These are phyloP conservation scores for Papilionanthe hybrid DNA, from an alignment of 116 monocot species.

Conservation along the genomic window DNA sequence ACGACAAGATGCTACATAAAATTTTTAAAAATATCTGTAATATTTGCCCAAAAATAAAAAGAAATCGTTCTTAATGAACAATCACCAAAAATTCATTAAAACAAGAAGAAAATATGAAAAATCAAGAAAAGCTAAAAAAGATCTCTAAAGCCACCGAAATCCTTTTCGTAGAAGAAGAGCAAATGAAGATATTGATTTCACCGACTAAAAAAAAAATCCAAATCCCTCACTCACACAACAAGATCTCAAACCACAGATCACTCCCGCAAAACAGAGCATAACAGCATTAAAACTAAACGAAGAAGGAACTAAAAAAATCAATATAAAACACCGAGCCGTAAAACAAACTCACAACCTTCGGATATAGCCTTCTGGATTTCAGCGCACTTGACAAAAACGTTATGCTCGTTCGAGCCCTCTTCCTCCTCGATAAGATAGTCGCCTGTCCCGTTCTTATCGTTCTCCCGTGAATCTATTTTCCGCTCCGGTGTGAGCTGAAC, in stretches of 20 bases:
- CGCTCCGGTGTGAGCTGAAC: conserved; percentile 59
- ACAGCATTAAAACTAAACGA: background rate
- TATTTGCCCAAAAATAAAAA: background rate
- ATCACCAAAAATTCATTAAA: background rate
- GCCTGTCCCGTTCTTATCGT: conserved; percentile 30
- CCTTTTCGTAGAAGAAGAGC: background rate
- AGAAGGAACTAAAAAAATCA: background rate
- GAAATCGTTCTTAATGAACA: background rate
- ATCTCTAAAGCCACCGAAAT: background rate
- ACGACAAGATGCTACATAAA: background rate
- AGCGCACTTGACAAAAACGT: conserved; percentile 34
- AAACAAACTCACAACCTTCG: conserved; percentile 26
- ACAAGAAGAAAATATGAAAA: background rate
- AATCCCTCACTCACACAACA: background rate
- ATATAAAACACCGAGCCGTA: background rate
- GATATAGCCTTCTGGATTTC: conserved; percentile 47
- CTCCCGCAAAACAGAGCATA: background rate
- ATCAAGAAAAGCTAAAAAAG: background rate
- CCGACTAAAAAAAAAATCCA: background rate
- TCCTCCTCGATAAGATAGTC: conserved; percentile 44
- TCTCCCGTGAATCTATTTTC: background rate
- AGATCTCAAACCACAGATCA: background rate
- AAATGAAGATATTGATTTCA: background rate
- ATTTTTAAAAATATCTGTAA: background rate
- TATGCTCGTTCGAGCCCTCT: conserved; percentile 38